Base-by-base conservation (phyloP, 495 filamentous ascomycete genomes). In the Penicillium bialowiezense region DNA sequence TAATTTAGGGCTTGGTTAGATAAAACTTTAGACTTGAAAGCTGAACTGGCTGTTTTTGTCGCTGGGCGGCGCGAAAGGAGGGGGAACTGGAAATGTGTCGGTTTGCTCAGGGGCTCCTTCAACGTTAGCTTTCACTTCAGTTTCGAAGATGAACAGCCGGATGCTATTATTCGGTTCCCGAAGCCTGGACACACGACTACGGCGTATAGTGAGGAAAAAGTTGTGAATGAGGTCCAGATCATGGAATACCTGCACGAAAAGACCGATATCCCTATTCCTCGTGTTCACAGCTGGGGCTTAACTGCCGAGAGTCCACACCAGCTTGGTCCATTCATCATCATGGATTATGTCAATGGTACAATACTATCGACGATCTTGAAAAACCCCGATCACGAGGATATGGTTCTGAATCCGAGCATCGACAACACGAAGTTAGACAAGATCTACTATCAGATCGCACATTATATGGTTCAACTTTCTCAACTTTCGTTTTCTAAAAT, bases 301-400 rank as follows among this genome's bases (percentile, higher is more conserved):
- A 56, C 32, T 37, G 52, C 61, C 24, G 59, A 67, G 41, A 70
- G 68, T 55, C 68, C 67, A 34, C 56, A 58, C 31, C 55, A 62
- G 8, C 56, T 73, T 48, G 68, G 68, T 35, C 68, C 62, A 49
- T 73, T 71, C 48, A 71, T 73, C 18, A 70, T 74, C 35, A 68
- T 69, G 56, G 64, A 71, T 48, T 72, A 56, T 55, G 50, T 71
- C 41, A 59, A 71, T 15, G 64, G 69, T 44, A 58, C 48, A 37
- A 48, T 44, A 46, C 43, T 70, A 51, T 58, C 57, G 32, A 62
- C 52, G 35, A 36, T 70, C 43, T 59, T 65, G 40, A 58, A 64
- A 50, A 44, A 62, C 54, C 62, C 64, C 36, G 59, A 59, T 50
- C 47, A 59, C 52, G 55, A 67, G 44, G 48, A 62, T 37, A 50